Conservation (phyloP, 129 eudicot genomes). For the Centaurea solstitialis region DNA sequence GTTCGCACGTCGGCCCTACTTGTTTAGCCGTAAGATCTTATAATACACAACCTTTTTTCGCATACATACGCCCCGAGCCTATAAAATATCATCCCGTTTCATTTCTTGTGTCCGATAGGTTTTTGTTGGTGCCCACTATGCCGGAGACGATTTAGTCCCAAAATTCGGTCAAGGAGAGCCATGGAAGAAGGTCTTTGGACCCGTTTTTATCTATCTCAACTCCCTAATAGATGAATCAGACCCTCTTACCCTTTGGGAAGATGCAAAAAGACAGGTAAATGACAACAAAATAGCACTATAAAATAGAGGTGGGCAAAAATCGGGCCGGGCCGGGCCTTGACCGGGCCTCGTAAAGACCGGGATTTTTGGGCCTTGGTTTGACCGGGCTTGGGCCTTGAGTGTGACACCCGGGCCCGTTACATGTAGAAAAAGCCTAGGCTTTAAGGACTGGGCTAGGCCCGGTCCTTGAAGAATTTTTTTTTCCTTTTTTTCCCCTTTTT, state of each 20-base stretch:
- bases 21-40: constrained; percentile 67
- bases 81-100: not conserved
- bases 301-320: no score
- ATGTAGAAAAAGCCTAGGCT: no score
- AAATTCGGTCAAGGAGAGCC: constrained; percentile 78
- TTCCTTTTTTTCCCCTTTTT: no score
- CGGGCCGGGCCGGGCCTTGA: no score
- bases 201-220: constrained; percentile 77
- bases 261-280: constrained; percentile 78
- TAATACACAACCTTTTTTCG: not conserved
- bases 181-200: constrained; percentile 96
- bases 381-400: no score
- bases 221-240: constrained; percentile 48
- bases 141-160: constrained; percentile 73
- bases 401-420: no score
- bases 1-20: constrained; percentile 97
- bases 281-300: not conserved
- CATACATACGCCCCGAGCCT: not conserved
- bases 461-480: no score
- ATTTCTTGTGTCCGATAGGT: constrained; percentile 38
- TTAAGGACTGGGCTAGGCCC: no score
- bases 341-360: no score
- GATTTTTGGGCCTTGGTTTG: no score
- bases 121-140: constrained; percentile 87
- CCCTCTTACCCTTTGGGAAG: constrained; percentile 76